phyloP scores from a whole-genome alignment of 116 monocot genomes.

The Zostera marina region DNA sequence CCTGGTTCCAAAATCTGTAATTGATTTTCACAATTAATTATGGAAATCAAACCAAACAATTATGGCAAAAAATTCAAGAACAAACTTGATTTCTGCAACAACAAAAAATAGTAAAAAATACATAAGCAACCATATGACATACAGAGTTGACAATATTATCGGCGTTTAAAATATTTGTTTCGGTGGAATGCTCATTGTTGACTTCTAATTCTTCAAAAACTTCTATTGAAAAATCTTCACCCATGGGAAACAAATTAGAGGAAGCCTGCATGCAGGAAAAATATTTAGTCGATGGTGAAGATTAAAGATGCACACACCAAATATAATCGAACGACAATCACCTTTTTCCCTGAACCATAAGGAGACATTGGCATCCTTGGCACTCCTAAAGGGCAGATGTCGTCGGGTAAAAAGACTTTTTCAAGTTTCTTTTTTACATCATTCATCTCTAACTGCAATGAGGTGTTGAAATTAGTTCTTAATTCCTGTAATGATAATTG shows the following conservation, averaged over 20 bases:
- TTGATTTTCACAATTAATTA: neutral
- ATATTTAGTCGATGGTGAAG: neutral
- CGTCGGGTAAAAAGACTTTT: slow-evolving; percentile 59
- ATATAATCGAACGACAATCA: slow-evolving; percentile 1
- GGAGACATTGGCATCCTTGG: slow-evolving; percentile 16
- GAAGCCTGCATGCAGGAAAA: slow-evolving; percentile 22
- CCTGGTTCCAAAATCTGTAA: slow-evolving; percentile 40
- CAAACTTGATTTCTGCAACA: neutral
- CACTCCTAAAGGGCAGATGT: slow-evolving; percentile 60
- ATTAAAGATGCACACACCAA: neutral
- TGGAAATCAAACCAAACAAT: neutral
- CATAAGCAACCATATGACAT: slow-evolving; percentile 13
- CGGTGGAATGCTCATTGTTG: slow-evolving; percentile 9
- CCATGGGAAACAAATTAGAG: slow-evolving; percentile 15
- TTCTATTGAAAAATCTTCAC: slow-evolving; percentile 53
- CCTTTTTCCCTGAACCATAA: slow-evolving; percentile 28
- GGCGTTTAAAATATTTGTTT: slow-evolving; percentile 46
- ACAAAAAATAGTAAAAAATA: slow-evolving; percentile 1
- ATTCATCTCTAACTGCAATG: slow-evolving; percentile 44
- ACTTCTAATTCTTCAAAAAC: slow-evolving; percentile 33
- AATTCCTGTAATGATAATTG: neutral
- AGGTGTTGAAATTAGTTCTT: slow-evolving; percentile 2
- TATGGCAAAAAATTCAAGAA: neutral
- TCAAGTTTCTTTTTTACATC: slow-evolving; percentile 40
- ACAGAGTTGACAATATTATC: slow-evolving; percentile 80